Conservation (phyloP, 176 grass and related monocot species). For the Cocos nucifera region DNA sequence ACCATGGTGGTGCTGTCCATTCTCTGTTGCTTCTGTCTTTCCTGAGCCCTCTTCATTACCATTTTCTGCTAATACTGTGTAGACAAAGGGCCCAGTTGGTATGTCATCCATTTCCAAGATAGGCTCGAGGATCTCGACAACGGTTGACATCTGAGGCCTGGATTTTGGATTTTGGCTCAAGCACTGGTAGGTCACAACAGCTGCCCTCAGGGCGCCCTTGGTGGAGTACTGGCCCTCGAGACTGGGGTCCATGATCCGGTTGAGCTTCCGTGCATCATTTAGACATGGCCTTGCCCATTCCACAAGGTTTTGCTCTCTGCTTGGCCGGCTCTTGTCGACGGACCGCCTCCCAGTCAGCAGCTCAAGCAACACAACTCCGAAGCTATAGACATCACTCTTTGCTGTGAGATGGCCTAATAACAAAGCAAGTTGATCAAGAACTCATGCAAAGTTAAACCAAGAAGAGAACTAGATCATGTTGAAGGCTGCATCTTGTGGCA, state of each 20-base stretch:
- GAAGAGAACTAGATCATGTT: too few relatives aligned
- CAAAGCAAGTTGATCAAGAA: neutral
- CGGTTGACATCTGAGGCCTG: slow-evolving; percentile 66
- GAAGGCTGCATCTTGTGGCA: neutral
- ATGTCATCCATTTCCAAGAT: slow-evolving; percentile 51
- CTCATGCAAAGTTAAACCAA: too few relatives aligned
- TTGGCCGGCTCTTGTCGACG: slow-evolving; percentile 62
- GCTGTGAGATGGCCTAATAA: slow-evolving; percentile 56
- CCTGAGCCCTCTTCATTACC: neutral
- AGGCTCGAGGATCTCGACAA: slow-evolving; percentile 68
- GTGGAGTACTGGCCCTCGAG: slow-evolving; percentile 68
- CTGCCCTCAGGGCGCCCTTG: slow-evolving; percentile 53
- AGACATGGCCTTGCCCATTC: slow-evolving; percentile 58
- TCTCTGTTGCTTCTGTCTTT: too few relatives aligned
- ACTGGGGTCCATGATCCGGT: slow-evolving; percentile 56
- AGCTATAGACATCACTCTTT: slow-evolving; percentile 88
- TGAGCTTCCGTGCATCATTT: slow-evolving; percentile 46
- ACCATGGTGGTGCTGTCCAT: too few relatives aligned
- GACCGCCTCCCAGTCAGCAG: slow-evolving; percentile 52
- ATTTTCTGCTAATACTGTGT: slow-evolving; percentile 28
- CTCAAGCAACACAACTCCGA: slow-evolving; percentile 74
- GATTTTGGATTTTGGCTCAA: slow-evolving; percentile 60
- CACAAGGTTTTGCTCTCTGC: slow-evolving; percentile 76
- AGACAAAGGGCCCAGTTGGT: slow-evolving; percentile 36
- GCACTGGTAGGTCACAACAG: slow-evolving; percentile 63